These are phyloP conservation scores for Poa annua DNA, from an alignment of 176 grass and related monocot species.

Conservation along the genomic window DNA sequence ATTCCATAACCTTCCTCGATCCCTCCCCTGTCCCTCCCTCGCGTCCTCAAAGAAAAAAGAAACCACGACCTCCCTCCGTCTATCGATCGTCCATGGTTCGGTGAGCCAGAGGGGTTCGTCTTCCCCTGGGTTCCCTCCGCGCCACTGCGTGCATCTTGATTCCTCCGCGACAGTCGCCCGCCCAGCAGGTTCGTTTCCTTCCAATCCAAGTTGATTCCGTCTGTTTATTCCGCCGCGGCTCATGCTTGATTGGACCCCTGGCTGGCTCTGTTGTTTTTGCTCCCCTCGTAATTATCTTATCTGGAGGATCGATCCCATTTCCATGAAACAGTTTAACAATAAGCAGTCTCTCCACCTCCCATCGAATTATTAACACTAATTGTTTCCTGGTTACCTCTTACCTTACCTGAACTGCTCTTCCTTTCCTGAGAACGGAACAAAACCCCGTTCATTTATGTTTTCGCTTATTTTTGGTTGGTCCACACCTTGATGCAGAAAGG, in stretches of 20 bases:
- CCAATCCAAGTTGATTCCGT: not conserved
- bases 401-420: slow-evolving; percentile 15
- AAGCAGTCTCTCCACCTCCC: not conserved
- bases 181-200: slow-evolving; percentile 24
- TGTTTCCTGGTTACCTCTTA: not conserved
- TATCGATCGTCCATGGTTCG: slow-evolving; percentile 14
- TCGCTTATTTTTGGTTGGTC: not conserved
- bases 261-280: not conserved
- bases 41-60: no score
- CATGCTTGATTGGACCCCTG: not conserved
- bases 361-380: not conserved
- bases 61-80: not conserved
- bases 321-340: not conserved
- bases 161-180: not conserved
- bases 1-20: not conserved
- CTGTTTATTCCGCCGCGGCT: not conserved
- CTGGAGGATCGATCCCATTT: not conserved
- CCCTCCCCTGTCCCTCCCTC: not conserved
- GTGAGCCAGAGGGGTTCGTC: not conserved
- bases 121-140: not conserved
- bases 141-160: not conserved
- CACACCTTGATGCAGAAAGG: slow-evolving; percentile 7
- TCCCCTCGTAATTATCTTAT: not conserved
- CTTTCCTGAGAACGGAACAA: not conserved
- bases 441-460: not conserved